Conservation (phyloP, 2,329 filamentous ascomycete species). For the Diaporthe capsici region DNA sequence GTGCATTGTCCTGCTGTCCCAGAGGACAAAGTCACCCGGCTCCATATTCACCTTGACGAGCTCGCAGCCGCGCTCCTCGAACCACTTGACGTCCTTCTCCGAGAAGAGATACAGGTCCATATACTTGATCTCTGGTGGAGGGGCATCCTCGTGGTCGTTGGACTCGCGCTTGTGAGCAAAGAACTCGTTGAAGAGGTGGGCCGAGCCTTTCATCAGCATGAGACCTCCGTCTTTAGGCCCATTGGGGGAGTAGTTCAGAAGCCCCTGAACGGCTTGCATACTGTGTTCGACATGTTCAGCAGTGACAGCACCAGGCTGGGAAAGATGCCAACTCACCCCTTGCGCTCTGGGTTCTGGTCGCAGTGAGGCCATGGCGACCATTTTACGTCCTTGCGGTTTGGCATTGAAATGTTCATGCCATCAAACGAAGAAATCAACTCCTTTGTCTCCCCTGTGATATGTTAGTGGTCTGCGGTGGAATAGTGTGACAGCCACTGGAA, state of each 20-base stretch:
- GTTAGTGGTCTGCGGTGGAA: background rate
- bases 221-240: conserved; percentile 62
- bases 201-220: conserved; percentile 54
- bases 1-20: conserved; percentile 55
- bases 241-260: conserved; percentile 60
- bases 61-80: conserved; percentile 50
- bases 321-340: conserved; percentile 49
- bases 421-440: conserved; percentile 66
- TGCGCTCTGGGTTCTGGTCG: conserved; percentile 57
- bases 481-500: background rate
- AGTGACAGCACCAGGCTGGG: background rate
- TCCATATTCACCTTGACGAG: conserved; percentile 57
- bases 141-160: conserved; percentile 48
- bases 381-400: conserved; percentile 54
- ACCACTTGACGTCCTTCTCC: conserved; percentile 55
- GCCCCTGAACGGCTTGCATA: conserved; percentile 63
- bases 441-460: conserved; percentile 51
- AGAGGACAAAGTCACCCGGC: conserved; percentile 60
- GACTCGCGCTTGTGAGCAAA: conserved; percentile 50
- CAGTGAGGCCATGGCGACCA: conserved; percentile 61
- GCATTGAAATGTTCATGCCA: conserved; percentile 53
- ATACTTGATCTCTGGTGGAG: conserved; percentile 50
- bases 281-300: conserved; percentile 50
- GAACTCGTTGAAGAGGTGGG: conserved; percentile 52
- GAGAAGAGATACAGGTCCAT: conserved; percentile 50